Conservation (phyloP, 2,329 filamentous ascomycete species). For the Onygenales sp. region DNA sequence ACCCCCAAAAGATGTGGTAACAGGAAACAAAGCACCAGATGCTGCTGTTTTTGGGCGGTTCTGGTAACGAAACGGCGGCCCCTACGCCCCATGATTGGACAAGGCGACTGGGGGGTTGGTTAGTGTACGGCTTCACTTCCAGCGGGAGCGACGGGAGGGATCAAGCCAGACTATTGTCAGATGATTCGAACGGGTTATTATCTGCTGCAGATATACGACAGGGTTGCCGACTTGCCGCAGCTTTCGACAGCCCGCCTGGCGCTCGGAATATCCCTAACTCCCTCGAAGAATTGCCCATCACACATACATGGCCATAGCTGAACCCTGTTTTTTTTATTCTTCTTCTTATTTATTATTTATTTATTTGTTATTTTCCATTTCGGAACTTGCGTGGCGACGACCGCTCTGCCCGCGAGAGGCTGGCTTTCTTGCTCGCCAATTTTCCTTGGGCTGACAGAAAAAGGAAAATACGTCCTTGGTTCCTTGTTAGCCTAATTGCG, state of each 20-base stretch:
- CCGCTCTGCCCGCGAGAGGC: not conserved
- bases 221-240: not conserved
- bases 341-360: not conserved
- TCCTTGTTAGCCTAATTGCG: not conserved
- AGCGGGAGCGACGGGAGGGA: not conserved
- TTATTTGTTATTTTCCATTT: not conserved
- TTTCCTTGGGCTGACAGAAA: not conserved
- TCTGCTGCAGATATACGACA: not conserved
- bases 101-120: not conserved
- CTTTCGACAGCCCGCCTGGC: not conserved
- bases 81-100: not conserved
- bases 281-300: not conserved
- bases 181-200: not conserved
- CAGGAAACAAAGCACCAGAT: not conserved
- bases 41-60: not conserved
- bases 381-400: not conserved
- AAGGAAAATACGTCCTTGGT: not conserved
- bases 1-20: not conserved
- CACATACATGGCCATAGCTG: not conserved
- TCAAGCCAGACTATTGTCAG: not conserved
- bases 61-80: slow-evolving; percentile 1
- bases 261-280: not conserved
- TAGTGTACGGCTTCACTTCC: not conserved
- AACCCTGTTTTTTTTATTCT: not conserved
- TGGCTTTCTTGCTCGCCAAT: too few relatives aligned